Evolutionary conservation across 2,329 filamentous ascomycete species (phyloP).

Genomic region (Leptodontidium sp.): DNA sequence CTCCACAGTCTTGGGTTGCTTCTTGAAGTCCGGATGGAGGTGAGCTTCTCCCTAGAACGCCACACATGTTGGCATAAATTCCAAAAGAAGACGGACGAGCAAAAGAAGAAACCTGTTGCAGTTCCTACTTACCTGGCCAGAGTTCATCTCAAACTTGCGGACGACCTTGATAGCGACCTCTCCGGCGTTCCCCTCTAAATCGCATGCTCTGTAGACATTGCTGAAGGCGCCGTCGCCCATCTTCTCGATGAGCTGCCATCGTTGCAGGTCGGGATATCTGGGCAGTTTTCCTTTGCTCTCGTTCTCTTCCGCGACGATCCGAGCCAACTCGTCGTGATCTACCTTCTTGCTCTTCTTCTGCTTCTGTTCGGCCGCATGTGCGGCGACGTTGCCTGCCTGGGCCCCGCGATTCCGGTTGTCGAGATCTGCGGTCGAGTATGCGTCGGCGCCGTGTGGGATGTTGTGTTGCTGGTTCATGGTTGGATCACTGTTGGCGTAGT

Average conservation of each 20-base stretch:
- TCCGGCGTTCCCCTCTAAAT: constrained; percentile 72
- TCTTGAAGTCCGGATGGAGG: constrained; percentile 96
- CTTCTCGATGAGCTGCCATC: constrained; percentile 90
- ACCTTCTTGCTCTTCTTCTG: constrained; percentile 55
- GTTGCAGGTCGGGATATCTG: constrained; percentile 81
- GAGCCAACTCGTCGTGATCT: constrained; percentile 77
- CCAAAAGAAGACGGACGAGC: constrained; percentile 25
- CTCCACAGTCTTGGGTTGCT: constrained; percentile 95
- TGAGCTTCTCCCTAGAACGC: constrained; percentile 82
- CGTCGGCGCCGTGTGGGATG: constrained; percentile 61
- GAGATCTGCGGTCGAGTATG: constrained; percentile 68
- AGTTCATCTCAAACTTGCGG: constrained; percentile 99
- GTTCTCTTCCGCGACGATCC: constrained; percentile 91
- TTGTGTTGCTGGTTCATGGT: constrained; percentile 64
- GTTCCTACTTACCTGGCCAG: constrained; percentile 84
- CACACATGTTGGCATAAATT: constrained; percentile 62
- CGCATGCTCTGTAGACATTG: constrained; percentile 92
- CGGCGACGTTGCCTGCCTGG: constrained; percentile 71
- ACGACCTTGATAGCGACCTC: constrained; percentile 99
- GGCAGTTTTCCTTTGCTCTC: constrained; percentile 87
- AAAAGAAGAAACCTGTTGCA: constrained; percentile 42
- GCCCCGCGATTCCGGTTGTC: constrained; percentile 72
- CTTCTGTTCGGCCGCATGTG: constrained; percentile 70
- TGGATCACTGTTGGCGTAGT: constrained; percentile 63
- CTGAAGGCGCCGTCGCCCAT: constrained; percentile 99